These are phyloP conservation scores for Dendrobium officinale DNA, from an alignment of 106 monocot genomes.

Conservation along the genomic window DNA sequence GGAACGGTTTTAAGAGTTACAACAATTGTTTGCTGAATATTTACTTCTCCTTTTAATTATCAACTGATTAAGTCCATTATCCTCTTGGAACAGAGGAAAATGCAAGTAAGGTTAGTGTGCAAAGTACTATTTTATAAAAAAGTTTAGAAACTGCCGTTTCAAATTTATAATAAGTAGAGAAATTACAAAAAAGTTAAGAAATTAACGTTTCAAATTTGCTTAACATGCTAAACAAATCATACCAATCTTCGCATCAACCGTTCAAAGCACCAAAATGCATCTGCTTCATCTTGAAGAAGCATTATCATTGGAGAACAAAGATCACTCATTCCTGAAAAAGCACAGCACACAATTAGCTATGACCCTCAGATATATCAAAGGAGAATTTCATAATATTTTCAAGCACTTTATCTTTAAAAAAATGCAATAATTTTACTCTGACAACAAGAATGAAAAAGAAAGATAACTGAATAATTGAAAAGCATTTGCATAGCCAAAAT, in stretches of 20 bases:
- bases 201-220: not conserved
- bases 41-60: not conserved
- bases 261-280: slow-evolving; percentile 94
- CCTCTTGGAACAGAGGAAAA: not conserved
- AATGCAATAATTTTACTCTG: slow-evolving; percentile 6
- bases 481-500: not conserved
- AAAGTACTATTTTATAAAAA: too few relatives aligned
- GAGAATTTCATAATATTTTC: not conserved
- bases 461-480: not conserved
- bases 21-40: not conserved
- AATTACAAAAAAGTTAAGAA: not conserved
- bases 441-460: not conserved
- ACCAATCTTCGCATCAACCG: slow-evolving; percentile 92
- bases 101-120: too few relatives aligned
- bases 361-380: not conserved
- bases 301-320: slow-evolving; percentile 91
- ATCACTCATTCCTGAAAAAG: slow-evolving; percentile 81
- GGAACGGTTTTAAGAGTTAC: not conserved
- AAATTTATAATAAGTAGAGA: too few relatives aligned
- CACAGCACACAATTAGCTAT: not conserved
- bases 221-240: slow-evolving; percentile 10
- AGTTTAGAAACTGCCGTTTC: too few relatives aligned
- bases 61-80: not conserved
- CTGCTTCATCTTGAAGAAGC: slow-evolving; percentile 85
- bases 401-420: not conserved